Evolutionary conservation across 225 moss, liverwort and hornwort genomes (phyloP), one percentile per base, ranked within the genome.

Genomic region (Polytrichum formosum): DNA sequence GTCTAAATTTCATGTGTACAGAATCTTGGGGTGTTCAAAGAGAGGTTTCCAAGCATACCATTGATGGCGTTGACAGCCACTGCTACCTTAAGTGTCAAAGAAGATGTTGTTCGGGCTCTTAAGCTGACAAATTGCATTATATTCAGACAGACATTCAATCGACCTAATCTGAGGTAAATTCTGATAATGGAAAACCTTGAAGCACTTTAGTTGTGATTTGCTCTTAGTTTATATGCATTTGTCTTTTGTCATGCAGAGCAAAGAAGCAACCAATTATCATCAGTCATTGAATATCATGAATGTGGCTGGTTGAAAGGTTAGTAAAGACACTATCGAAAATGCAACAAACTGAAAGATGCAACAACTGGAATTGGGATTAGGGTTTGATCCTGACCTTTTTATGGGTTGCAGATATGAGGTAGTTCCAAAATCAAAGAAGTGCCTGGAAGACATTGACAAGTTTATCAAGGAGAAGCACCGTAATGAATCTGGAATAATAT

Each of bases 61-160:
- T 74, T 97, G 55, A 97, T 97, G 75, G 96, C 96, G 58, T 76
- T 97, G 26, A 97, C 96, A 67, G 96, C 96, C 28, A 97, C 96
- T 60, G 96, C 96, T 56, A 97, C 96, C 46, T 73, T 91, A 76
- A 92, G 91, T 75, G 96, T 97, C 37, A 97, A 94, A 83, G 96
- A 97, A 82, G 96, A 97, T 78, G 93, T 97, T 63, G 96, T 97
- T 70, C 90, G 91, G 78, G 96, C 94, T 46, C 92, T 97, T 46
- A 94, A 91, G 77, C 84, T 97, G 26, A 92, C 90, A 67, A 83
- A 91, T 26, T 97, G 96, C 80, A 90, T 91, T 60, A 92, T 97
- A 56, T 97, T 97, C 76, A 89, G 93, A 68, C 96, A 97, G 81
- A 97, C 96, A 55, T 97, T 97, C 63, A 97, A 97, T 77, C 87